These are phyloP conservation scores for Elsinoe perseae DNA, from an alignment of 2,329 filamentous ascomycete genomes.

Conservation along the genomic window DNA sequence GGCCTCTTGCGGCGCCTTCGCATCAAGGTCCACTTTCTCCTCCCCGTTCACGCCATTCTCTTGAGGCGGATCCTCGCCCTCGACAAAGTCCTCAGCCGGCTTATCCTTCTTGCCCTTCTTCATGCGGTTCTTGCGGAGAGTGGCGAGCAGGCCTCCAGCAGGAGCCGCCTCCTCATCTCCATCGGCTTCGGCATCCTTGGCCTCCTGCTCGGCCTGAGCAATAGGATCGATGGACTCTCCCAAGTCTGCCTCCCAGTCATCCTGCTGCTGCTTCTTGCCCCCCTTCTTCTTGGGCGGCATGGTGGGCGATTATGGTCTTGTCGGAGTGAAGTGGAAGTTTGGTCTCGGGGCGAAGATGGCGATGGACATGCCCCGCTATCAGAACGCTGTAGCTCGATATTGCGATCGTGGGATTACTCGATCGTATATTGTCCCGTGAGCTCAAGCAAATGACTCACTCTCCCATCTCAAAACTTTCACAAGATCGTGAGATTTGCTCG, in stretches of 20 bases:
- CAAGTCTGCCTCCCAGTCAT: constrained; percentile 92
- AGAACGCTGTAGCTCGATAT: not conserved
- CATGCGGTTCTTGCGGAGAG: constrained; percentile 48
- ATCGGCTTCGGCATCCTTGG: constrained; percentile 40
- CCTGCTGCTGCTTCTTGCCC: constrained; percentile 66
- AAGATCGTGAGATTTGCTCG: not conserved
- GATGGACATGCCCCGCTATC: constrained; percentile 12
- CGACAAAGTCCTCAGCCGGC: constrained; percentile 61
- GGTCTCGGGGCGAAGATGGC: not conserved
- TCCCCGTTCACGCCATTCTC: constrained; percentile 34
- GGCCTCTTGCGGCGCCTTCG: constrained; percentile 73
- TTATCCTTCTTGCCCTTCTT: constrained; percentile 90
- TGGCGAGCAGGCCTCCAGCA: constrained; percentile 44
- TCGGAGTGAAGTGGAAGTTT: not conserved
- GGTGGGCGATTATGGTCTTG: constrained; percentile 23
- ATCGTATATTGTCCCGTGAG: not conserved
- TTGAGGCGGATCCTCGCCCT: constrained; percentile 52
- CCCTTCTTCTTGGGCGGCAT: constrained; percentile 97
- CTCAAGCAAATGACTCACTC: constrained; percentile 15
- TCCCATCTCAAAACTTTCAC: not conserved
- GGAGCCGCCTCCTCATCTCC: constrained; percentile 43
- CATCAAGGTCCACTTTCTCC: constrained; percentile 39
- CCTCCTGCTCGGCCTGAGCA: constrained; percentile 41
- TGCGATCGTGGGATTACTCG: not conserved
- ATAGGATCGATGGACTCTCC: constrained; percentile 66